Evolutionary conservation across 2,329 filamentous ascomycete genomes (phyloP), one percentile per base, ranked within the genome.

Genomic region (Amesomyces nigricolor): DNA sequence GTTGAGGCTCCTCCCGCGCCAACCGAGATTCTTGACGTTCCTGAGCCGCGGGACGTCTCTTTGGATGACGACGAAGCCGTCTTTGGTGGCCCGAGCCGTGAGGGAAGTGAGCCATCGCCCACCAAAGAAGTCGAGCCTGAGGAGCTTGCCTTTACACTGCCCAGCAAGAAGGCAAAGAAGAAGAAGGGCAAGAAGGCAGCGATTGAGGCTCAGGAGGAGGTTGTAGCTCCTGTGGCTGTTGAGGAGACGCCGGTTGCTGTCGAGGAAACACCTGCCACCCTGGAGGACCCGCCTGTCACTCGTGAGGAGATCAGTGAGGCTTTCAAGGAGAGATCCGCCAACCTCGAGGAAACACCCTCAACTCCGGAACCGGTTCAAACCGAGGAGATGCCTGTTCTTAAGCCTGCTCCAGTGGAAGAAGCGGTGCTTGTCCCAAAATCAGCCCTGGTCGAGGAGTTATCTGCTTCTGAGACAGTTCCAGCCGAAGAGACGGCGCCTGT

Each of bases 111-210:
- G 13, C 3, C 42, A 2, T 32, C 47, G 39, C 39, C 39, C 2
- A 29, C 13, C 29, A 30, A 44, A 6, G 46, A 49, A 9, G 19
- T 35, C 26, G n/a, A 30, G 39, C 19, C 19, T 32, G 45, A 43
- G 7, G 45, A 48, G 19, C 11, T 35, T 22, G 16, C 14, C 38
- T 38, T 32, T 11, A 43, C 30, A 8, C 7, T 35, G 19, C 16
- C 42, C 11, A 46, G 17, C 38, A 57, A 54, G 45, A 64, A 54
- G 57, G 26, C 49, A 19, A 50, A 51, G 53, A 50, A 54, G 14
- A 50, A 32, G 52, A 61, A 59, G 44, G 56, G 57, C 11, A 58
- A 56, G 48, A 62, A 62, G 35, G 40, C 40, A 3, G 42, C 26
- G 11, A 6, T 10, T 13, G 53, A 47, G 35, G 5, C 14, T 42